Base-by-base conservation (phyloP, 805 yeast species). In the Candida piceae region DNA sequence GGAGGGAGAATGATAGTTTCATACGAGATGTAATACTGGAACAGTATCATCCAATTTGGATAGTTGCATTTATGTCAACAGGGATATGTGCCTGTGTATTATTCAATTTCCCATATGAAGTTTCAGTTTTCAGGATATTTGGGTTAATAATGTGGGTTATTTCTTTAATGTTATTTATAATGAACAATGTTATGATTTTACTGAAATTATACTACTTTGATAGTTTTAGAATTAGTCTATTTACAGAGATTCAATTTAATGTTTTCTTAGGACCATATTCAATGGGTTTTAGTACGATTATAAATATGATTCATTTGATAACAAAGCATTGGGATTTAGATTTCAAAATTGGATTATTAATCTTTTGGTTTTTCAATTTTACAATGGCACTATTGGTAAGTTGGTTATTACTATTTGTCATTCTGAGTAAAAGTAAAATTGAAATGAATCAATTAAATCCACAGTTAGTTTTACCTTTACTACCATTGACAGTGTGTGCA, bases 241-340 rank as follows among this genome's bases (percentile, higher is more conserved):
- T 73, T 35, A 41, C 49, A 30, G 67, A 70, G 35, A 67, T 78
- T 3, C 55, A 59, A 10, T 64, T 69, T 28, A 74, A 79, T 32
- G 74, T 78, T 3, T 84, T 78, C 49, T 66, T 84, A 65, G 95
- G 93, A 4, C 80, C 89, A 39, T 70, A 72, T 41, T 78, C 87
- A n/a, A 87, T 86, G 95, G 95, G 87, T 0, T 72, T 69, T 45
- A 71, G 75, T 15, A 78, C 93, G 3, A 63, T 86, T 39, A 64
- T 80, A 16, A 78, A 77, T 49, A 74, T 70, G 59, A 57, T 79
- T 16, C 69, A 68, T 43, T 53, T 56, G 20, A 47, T 81, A 5
- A 65, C 75, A 15, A 11, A 9, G 4, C 49, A 52, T 30, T 51
- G 49, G 30, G 66, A 67, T 16, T 46, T 49, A 31, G 42, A 46